A percentile compares a stretch with the other conserved stretches of the same genome.
These are phyloP conservation scores for Claviceps sp. DNA, from an alignment of 2,329 filamentous ascomycete species.

Conservation along the genomic window DNA sequence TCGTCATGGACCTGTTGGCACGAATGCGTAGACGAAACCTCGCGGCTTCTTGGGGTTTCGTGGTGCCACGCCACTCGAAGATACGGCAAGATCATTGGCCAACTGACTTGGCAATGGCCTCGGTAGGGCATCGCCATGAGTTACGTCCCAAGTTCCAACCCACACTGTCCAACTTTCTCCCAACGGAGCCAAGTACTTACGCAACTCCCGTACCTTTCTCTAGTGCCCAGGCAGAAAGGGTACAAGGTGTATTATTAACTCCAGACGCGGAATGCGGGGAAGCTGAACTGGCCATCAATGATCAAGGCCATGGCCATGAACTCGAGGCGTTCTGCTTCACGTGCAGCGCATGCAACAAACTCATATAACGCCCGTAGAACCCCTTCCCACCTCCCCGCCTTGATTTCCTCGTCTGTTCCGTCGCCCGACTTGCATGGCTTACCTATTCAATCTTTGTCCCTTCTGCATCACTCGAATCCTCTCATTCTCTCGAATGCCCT, in stretches of 20 bases:
- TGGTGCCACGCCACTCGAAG: background rate
- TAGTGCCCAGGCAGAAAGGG: too few species aligned
- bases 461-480: background rate
- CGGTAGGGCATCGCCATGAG: too few species aligned
- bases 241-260: too few species aligned
- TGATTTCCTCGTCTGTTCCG: background rate
- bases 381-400: background rate
- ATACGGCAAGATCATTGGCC: background rate
- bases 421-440: background rate
- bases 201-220: too few species aligned
- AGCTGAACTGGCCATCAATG: too few species aligned
- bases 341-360: too few species aligned
- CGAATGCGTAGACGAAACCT: background rate
- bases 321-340: too few species aligned
- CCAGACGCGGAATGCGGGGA: too few species aligned
- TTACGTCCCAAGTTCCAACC: too few species aligned
- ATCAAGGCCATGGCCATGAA: too few species aligned
- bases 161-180: too few species aligned
- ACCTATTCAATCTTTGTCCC: background rate
- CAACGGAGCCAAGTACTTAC: too few species aligned
- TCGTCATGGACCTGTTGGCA: background rate
- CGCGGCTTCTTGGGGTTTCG: background rate
- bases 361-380: background rate
- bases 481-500: background rate
- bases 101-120: background rate